Evolutionary conservation across 805 yeast species (phyloP).

Genomic region (Yarrowia sp.): DNA sequence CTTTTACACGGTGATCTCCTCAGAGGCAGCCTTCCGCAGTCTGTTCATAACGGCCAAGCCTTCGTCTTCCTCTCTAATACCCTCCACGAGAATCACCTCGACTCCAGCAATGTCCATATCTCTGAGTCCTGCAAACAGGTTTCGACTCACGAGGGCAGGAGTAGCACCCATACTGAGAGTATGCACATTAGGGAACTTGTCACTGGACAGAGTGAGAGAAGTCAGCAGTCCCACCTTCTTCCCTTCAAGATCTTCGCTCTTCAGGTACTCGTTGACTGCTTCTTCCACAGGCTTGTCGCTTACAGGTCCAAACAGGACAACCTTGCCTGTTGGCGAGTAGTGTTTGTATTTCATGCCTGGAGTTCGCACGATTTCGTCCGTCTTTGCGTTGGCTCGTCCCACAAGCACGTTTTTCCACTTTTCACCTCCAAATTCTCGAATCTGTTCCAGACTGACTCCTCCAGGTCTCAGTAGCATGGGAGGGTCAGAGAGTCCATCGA

Average conservation of each 20-base stretch:
- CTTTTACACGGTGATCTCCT: constrained; percentile 11
- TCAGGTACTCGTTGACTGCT: constrained; percentile 1
- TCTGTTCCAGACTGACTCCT: constrained; percentile 83
- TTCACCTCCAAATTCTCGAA: constrained; percentile 68
- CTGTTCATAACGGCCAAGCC: constrained; percentile 97
- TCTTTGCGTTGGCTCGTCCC: constrained; percentile 63
- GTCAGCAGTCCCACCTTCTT: constrained; percentile 40
- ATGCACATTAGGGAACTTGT: constrained; percentile 41
- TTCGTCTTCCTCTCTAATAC: constrained; percentile 73
- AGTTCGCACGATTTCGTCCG: constrained; percentile 72
- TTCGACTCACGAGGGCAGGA: constrained; percentile 72
- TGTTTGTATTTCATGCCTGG: constrained; percentile 99
- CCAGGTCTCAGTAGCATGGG: constrained; percentile 95
- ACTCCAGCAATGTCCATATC: constrained; percentile 72
- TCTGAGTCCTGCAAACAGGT: constrained; percentile 74
- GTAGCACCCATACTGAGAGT: constrained; percentile 53
- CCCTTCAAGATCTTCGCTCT: background rate
- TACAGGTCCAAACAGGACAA: constrained; percentile 65
- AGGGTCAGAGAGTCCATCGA: constrained; percentile 84
- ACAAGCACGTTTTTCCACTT: constrained; percentile 69
- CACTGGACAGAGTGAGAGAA: constrained; percentile 20
- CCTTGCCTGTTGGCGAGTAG: constrained; percentile 89
- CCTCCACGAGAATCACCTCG: constrained; percentile 82
- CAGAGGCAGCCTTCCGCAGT: constrained; percentile 75
- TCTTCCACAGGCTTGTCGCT: constrained; percentile 47